Base-by-base conservation (phyloP, 345 rosid species). In the Laguncularia racemosa region DNA sequence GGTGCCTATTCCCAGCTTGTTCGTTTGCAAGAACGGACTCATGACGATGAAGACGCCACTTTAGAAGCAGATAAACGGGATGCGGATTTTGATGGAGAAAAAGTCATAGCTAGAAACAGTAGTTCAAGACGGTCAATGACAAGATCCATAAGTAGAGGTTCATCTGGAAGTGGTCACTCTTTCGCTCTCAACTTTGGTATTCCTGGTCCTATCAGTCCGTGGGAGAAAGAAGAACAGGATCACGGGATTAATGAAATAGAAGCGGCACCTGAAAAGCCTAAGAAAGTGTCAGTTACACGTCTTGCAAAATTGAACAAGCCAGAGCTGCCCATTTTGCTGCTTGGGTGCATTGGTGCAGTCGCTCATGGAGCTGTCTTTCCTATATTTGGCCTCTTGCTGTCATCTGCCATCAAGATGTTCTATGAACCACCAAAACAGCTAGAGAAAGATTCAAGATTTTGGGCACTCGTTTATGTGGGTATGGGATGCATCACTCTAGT, bases 1-100 rank as follows among this genome's bases (percentile, higher is more conserved):
- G 97, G 97, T 40, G 84, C 83, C 12, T 88, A 88, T 70, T 76
- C 89, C 12, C 96, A 85, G 70, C 78, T 91, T 11, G 60, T 91
- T 60, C 84, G 79, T 43, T 77, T 88, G 46, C 97, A 91, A 80
- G 82, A 77, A 67, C 91, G 89, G 50, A 64, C 76, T 48, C 73
- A 65, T 7, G 79, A 67, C 33, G 52, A 61, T 12, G 84, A 68
- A 69, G 72, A 47, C 10, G 52, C 61, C 15, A 38, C 49, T 38
- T 44, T 16, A 20, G 69, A 61, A 28, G 57, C 16, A 43, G 65
- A 60, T 55, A 54, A 48, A 14, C 23, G 23, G 6, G 54, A 48
- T 50, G 18, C 44, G 26, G 57, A n/a, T 40, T 26, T 56, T 16
- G 71, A 53, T 4, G 23, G 13, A 2, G 73, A 71, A 2, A 65